Evolutionary conservation across 2,329 filamentous ascomycete genomes (phyloP), one percentile per base, ranked within the genome.

Genomic region (Verticillium dahliae): DNA sequence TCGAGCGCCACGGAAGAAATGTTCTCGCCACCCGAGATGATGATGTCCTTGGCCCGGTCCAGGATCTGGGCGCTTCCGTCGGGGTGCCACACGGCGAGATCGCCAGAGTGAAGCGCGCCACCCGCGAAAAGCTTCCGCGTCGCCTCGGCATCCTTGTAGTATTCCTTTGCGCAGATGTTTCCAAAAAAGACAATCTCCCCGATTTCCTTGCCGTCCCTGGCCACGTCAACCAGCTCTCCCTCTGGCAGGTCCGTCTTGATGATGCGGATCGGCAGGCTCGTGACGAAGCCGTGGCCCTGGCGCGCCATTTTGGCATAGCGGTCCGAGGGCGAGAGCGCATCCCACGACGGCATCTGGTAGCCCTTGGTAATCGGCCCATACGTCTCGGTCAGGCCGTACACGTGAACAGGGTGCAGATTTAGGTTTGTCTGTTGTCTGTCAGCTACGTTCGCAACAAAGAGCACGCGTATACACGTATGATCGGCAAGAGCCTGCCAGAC

Each of bases 331-430:
- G 90, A 84, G 1, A 97, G 79, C 0, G 74, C 70, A n/a, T 95
- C 87, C 95, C 95, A 99, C 35, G 84, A 81, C 0, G 92, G 91
- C 76, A 98, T 84, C 61, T 89, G 81, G 70, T 99, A 99, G 10
- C 93, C 92, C 73, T 96, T 97, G 1, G 93, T 98, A 63, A 97
- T 94, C 10, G 95, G 95, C 0, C 95, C 95, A 70, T 98, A 98
- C 0, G 94, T 98, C 77, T 98, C 85, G 1, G 86, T 89, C 76
- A 90, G 74, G 45, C 95, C 95, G 73, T 99, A 99, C 7, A 96
- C 92, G 72, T 99, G 95, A 1, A 97, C 91, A 0, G 95, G 95
- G 27, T 89, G 83, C 7, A 99, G 82, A 71, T 99, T 99, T 7
- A 98, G 79, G 4, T 78, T 74, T 1, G 72, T 73, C 76, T 79